Percentiles rank a stretch among this genome's conserved stretches.
Evolutionary conservation across 305 asterid species (phyloP).

Genomic region (Petunia hybrid): DNA sequence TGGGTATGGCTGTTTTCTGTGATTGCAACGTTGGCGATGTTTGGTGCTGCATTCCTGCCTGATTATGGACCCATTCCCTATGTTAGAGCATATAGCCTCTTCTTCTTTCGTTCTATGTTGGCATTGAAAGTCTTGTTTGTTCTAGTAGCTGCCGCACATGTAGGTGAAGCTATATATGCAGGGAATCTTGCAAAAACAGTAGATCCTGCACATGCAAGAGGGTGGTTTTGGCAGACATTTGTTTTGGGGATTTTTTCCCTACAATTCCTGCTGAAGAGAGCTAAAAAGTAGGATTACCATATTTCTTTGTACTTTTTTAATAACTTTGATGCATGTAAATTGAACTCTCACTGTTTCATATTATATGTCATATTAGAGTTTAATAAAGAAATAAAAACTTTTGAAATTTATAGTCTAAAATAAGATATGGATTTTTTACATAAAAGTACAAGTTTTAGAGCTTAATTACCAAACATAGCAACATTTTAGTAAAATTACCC

Average conservation of each 20-base stretch:
- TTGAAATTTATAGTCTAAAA: too few species aligned
- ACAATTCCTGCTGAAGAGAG: constrained; percentile 71
- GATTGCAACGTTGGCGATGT: constrained; percentile 63
- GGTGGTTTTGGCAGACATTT: constrained; percentile 93
- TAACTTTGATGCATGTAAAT: background rate
- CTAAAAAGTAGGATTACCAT: constrained; percentile 37
- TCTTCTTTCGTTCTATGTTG: constrained; percentile 61
- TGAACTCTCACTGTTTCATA: too few species aligned
- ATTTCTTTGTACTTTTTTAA: background rate
- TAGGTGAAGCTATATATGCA: constrained; percentile 88
- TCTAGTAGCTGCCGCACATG: constrained; percentile 54
- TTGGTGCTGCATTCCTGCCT: constrained; percentile 82
- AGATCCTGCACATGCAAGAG: constrained; percentile 84
- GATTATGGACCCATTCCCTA: constrained; percentile 68
- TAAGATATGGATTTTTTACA: too few species aligned
- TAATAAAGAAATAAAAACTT: too few species aligned
- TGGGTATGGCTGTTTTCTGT: constrained; percentile 61
- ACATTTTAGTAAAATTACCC: too few species aligned
- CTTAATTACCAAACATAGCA: too few species aligned
- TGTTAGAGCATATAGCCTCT: constrained; percentile 57
- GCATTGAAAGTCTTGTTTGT: constrained; percentile 48
- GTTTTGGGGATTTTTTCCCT: constrained; percentile 76
- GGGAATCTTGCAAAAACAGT: constrained; percentile 81
- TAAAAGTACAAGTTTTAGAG: too few species aligned
- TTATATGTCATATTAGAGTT: too few species aligned